A percentile compares a stretch with the other conserved stretches of the same genome.
Evolutionary conservation across 768 basidiomycete genomes (phyloP).

Genomic region (Mycena rosella): DNA sequence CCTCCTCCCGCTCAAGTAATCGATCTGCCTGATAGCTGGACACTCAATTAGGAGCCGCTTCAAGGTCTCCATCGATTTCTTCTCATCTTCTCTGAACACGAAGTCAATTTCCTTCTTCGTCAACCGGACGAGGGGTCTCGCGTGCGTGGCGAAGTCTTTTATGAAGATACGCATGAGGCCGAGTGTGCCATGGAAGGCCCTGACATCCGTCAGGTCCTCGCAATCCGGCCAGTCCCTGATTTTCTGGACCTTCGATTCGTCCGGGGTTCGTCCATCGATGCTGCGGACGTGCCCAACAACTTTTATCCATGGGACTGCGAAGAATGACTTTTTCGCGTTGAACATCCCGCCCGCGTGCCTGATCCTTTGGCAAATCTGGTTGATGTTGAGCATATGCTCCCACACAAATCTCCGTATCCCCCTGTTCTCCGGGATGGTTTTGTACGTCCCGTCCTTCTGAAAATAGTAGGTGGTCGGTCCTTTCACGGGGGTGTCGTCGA

Average conservation of each 20-base stretch:
- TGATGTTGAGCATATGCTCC: background rate
- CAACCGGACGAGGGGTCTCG: background rate
- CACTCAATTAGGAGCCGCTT: background rate
- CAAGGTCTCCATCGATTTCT: background rate
- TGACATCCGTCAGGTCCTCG: background rate
- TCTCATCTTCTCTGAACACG: background rate
- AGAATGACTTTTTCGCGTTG: background rate
- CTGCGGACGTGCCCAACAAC: background rate
- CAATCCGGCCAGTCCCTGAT: background rate
- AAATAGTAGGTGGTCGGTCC: background rate
- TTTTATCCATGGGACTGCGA: background rate
- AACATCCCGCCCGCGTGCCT: background rate
- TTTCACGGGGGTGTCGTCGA: background rate
- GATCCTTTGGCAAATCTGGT: background rate
- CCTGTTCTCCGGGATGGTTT: background rate
- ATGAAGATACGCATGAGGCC: constrained; percentile 5
- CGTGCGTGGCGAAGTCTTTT: background rate
- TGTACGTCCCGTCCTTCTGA: background rate
- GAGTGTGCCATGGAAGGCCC: background rate
- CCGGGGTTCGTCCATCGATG: background rate
- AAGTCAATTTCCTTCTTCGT: background rate
- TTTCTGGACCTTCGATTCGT: background rate
- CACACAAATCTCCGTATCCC: background rate
- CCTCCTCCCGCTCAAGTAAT: background rate
- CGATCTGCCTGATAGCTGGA: background rate